Evolutionary conservation across 75 land plant genomes (phyloP).

Genomic region (Picea glauca): DNA sequence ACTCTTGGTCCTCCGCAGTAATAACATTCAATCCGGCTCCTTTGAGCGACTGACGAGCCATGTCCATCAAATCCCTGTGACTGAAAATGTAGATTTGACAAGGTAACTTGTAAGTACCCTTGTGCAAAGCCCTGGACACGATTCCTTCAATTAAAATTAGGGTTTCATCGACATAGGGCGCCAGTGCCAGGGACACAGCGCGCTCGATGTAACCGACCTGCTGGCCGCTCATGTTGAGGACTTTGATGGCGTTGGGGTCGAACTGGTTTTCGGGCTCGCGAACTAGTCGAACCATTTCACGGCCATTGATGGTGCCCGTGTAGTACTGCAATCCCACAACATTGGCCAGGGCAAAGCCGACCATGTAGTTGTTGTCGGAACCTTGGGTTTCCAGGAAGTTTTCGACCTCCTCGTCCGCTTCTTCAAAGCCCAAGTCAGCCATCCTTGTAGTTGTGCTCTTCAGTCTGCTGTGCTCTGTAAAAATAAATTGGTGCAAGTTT

Average conservation of each 20-base stretch:
- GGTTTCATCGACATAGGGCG: slow-evolving; percentile 62
- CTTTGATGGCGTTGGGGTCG: slow-evolving; percentile 81
- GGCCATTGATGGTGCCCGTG: slow-evolving; percentile 57
- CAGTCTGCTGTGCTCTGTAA: no score
- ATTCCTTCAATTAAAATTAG: slow-evolving; percentile 55
- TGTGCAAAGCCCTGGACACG: slow-evolving; percentile 46
- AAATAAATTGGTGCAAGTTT: no score
- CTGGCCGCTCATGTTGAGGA: slow-evolving; percentile 52
- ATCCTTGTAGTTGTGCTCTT: neutral
- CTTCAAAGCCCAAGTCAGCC: neutral
- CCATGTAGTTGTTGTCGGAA: slow-evolving; percentile 30
- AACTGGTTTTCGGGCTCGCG: slow-evolving; percentile 75
- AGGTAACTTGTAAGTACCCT: slow-evolving; percentile 41
- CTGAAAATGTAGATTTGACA: slow-evolving; percentile 76
- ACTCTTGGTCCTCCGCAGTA: slow-evolving; percentile 23
- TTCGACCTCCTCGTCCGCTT: neutral
- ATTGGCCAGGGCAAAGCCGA: slow-evolving; percentile 66
- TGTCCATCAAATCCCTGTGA: slow-evolving; percentile 14
- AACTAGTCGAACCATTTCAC: slow-evolving; percentile 80
- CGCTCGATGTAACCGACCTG: slow-evolving; percentile 91
- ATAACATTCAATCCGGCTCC: slow-evolving; percentile 45
- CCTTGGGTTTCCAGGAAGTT: neutral
- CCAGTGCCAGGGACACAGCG: slow-evolving; percentile 52
- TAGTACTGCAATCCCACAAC: slow-evolving; percentile 86
- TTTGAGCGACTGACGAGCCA: slow-evolving; percentile 25